These are phyloP conservation scores for Moelleriella libera DNA, from an alignment of 2,329 filamentous ascomycete species.

Conservation along the genomic window DNA sequence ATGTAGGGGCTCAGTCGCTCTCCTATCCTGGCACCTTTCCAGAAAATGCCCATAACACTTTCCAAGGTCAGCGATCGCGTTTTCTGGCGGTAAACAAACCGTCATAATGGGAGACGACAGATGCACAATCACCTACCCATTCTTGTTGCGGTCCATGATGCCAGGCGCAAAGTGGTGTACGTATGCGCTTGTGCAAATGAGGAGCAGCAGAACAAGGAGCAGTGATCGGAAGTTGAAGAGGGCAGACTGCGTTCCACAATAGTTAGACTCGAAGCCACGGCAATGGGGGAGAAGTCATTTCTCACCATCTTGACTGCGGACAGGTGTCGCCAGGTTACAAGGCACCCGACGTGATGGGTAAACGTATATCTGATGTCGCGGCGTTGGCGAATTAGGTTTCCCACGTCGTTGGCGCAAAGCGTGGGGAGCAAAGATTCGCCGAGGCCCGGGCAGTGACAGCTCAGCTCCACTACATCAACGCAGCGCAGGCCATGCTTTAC, in stretches of 20 bases:
- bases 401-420: not conserved
- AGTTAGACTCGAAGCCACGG: too few species aligned
- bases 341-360: too few species aligned
- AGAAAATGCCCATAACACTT: constrained; percentile 75
- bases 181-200: constrained; percentile 93
- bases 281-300: not conserved
- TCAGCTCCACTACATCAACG: not conserved
- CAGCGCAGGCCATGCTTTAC: not conserved
- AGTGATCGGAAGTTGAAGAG: constrained; percentile 99
- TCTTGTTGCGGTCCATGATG: constrained; percentile 85
- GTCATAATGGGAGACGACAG: too few species aligned
- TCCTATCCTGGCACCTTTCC: constrained; percentile 88
- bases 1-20: constrained; percentile 92
- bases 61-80: not conserved
- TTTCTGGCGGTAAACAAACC: too few species aligned
- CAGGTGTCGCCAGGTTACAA: too few species aligned
- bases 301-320: not conserved
- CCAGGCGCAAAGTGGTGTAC: constrained; percentile 79
- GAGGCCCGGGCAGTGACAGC: constrained; percentile 9
- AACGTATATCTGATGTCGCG: not conserved
- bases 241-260: constrained; percentile 49
- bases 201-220: constrained; percentile 81
- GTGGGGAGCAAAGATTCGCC: constrained; percentile 23
- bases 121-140: constrained; percentile 43
- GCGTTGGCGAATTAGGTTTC: not conserved